These are phyloP conservation scores for Diplogelasinospora grovesii DNA, from an alignment of 495 filamentous ascomycete species.

Conservation along the genomic window DNA sequence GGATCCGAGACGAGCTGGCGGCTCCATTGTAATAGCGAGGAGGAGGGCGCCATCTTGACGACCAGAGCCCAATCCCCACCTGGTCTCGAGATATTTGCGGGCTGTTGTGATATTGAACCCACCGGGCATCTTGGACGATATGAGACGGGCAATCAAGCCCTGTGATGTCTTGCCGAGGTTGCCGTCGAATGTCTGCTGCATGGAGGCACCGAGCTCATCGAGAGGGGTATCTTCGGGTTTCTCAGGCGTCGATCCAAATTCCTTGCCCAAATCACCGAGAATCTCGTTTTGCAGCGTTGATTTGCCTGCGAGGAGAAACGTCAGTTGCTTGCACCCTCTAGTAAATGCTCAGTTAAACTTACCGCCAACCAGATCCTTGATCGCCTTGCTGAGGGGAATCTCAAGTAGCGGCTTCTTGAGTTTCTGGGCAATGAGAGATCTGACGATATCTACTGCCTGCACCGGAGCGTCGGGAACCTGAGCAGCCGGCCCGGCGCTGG, in stretches of 20 bases:
- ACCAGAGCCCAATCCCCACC: slow-evolving; percentile 83
- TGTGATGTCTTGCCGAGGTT: slow-evolving; percentile 96
- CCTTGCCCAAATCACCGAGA: slow-evolving; percentile 90
- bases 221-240: slow-evolving; percentile 97
- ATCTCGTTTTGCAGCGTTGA: slow-evolving; percentile 98
- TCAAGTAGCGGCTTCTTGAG: slow-evolving; percentile 89
- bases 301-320: slow-evolving; percentile 55
- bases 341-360: slow-evolving; percentile 25
- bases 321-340: slow-evolving; percentile 10
- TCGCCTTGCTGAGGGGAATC: slow-evolving; percentile 90
- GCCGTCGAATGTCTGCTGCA: slow-evolving; percentile 97
- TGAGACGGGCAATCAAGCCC: slow-evolving; percentile 84
- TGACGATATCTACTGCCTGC: slow-evolving; percentile 79
- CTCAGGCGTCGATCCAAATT: slow-evolving; percentile 96
- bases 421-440: slow-evolving; percentile 94
- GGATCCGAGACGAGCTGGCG: slow-evolving; percentile 75
- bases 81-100: slow-evolving; percentile 87
- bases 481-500: slow-evolving; percentile 81
- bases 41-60: slow-evolving; percentile 88
- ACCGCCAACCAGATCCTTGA: slow-evolving; percentile 98
- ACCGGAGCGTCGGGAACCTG: slow-evolving; percentile 82
- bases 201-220: slow-evolving; percentile 88
- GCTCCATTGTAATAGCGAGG: slow-evolving; percentile 88
- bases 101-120: slow-evolving; percentile 97
- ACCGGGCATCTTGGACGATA: slow-evolving; percentile 98